Percentiles rank a stretch among this genome's conserved stretches.
These are phyloP conservation scores for Fusarium pilosicola DNA, from an alignment of 2,329 filamentous ascomycete species.

Conservation along the genomic window DNA sequence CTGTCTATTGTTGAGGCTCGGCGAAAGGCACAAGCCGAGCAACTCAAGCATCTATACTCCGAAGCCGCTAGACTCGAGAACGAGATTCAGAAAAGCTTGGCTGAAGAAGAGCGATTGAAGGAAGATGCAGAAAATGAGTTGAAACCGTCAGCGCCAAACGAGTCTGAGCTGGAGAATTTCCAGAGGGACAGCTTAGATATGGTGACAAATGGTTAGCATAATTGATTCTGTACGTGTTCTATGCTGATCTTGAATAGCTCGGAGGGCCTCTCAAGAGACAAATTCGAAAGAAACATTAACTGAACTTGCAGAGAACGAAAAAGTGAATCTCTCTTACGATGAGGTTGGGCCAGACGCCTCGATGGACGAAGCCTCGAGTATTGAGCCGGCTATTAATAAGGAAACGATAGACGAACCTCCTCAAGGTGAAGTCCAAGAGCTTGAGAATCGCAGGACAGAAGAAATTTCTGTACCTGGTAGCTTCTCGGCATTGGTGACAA, in stretches of 20 bases:
- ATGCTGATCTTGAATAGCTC: slow-evolving; percentile 29
- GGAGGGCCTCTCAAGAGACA: neutral
- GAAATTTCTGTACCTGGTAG: neutral
- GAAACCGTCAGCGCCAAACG: slow-evolving; percentile 12
- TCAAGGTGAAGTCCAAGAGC: neutral
- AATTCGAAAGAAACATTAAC: neutral
- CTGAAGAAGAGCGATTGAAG: slow-evolving; percentile 49
- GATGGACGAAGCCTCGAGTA: slow-evolving; percentile 14
- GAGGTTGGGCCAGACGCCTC: slow-evolving; percentile 10
- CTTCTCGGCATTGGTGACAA: neutral
- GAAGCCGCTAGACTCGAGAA: slow-evolving; percentile 60
- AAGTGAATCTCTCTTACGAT: neutral
- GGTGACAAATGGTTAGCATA: neutral
- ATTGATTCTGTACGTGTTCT: neutral
- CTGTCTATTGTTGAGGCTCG: slow-evolving; percentile 51
- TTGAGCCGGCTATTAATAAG: neutral
- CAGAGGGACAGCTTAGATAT: slow-evolving; percentile 24
- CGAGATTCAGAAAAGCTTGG: slow-evolving; percentile 55
- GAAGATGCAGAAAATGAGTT: slow-evolving; percentile 41
- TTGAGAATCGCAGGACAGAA: neutral
- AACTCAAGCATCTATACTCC: slow-evolving; percentile 57
- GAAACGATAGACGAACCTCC: neutral
- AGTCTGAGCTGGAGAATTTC: slow-evolving; percentile 25
- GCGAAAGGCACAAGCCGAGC: slow-evolving; percentile 54
- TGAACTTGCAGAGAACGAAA: neutral